Evolutionary conservation across 1,139 yeast species (phyloP), one percentile per base, ranked within the genome.

Genomic region (Blastobotrys elegans): DNA sequence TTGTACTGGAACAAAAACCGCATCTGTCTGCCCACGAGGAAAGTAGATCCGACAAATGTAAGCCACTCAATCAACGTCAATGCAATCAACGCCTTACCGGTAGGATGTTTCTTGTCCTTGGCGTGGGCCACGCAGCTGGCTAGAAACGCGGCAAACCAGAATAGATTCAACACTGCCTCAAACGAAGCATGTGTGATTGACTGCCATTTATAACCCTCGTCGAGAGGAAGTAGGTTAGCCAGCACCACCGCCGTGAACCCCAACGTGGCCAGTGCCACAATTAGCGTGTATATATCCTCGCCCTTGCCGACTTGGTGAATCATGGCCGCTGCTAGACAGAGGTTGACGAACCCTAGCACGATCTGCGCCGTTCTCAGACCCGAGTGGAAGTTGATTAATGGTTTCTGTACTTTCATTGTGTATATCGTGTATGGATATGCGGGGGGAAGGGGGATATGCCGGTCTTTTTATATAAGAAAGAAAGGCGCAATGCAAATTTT

Each of bases 71-170:
- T 17, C 4, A 29, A 18, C 7, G 24, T 6, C 13, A 43, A 16
- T 4, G 27, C 36, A 27, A 43, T 30, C 17, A 27, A 16, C 2
- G 18, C 46, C 20, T 36, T 43, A 21, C 46, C 46, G 3, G 33
- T 18, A n/a, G 27, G 22, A 10, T 17, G 20, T 11, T 20, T 10
- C 14, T 20, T 27, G n/a, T 16, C 22, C n/a, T 13, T 36, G n/a
- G 41, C 40, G 36, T 43, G 46, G 5, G 24, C 37, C 2, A 24
- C 41, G 29, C 37, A 14, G 2, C 20, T 20, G 4, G 41, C 46
- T 14, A 43, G 29, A 26, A 43, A 43, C 16, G 46, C 41, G 5
- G 32, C 36, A 17, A 43, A 36, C 46, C 46, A 43, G 11, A 43
- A 21, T 6, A 43, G 13, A 20, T 36, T 43, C 13, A 29, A 3